Percentiles rank a stretch among this genome's conserved stretches.
Evolutionary conservation across 306 rosid species (phyloP).

Genomic region (Aeschynomene evenia): DNA sequence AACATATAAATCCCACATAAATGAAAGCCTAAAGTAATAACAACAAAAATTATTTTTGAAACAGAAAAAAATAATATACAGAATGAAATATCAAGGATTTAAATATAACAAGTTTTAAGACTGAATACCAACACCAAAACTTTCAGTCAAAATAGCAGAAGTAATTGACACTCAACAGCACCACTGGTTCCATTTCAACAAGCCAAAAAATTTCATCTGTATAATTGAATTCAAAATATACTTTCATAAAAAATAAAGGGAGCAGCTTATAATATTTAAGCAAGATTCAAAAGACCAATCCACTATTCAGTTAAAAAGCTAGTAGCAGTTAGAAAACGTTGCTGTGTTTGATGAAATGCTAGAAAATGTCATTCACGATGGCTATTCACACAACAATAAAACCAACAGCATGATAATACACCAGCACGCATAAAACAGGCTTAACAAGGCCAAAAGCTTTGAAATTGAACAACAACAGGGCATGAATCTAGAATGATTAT

Average conservation of each 20-base stretch:
- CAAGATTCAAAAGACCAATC: background rate
- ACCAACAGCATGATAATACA: background rate
- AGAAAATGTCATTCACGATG: background rate
- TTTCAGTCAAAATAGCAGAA: background rate
- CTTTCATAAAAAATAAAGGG: background rate
- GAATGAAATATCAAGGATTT: background rate
- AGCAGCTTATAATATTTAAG: background rate
- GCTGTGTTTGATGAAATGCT: background rate
- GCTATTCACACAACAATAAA: background rate
- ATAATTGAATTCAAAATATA: background rate
- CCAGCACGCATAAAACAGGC: background rate
- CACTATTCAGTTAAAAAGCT: background rate
- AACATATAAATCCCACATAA: background rate
- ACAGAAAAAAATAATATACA: background rate
- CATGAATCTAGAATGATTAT: background rate
- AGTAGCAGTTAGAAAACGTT: background rate
- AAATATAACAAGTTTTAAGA: background rate
- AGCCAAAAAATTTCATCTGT: background rate
- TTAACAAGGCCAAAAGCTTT: background rate
- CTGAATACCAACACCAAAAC: background rate
- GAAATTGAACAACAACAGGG: background rate
- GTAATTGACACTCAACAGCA: background rate
- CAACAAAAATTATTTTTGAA: background rate
- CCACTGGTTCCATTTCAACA: background rate
- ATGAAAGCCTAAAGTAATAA: background rate